Percentiles rank a stretch among this genome's conserved stretches.
phyloP scores from a whole-genome alignment of 176 grass and related monocot species.

The Triticum turgidum region DNA sequence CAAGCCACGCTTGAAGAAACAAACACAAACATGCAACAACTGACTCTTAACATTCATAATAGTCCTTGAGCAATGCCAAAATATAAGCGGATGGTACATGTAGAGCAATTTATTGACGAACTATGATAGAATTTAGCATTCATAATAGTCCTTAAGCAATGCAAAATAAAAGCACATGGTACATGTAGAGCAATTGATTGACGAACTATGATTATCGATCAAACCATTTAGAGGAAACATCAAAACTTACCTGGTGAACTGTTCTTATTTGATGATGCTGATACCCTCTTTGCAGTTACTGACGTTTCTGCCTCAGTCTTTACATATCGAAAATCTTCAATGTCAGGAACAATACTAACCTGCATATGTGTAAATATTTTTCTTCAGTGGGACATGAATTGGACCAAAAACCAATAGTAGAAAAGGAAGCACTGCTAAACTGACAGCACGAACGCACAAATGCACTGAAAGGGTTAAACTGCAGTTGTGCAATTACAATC shows the following conservation, averaged over 20 bases:
- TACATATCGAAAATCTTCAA: slow-evolving; percentile 81
- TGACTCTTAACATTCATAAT: background rate
- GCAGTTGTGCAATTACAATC: background rate
- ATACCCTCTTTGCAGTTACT: slow-evolving; percentile 28
- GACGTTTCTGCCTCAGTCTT: slow-evolving; percentile 22
- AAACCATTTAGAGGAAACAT: background rate
- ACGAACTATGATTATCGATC: background rate
- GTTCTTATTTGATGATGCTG: slow-evolving; percentile 23
- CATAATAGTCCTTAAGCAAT: background rate
- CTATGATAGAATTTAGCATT: background rate
- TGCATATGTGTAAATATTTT: slow-evolving; percentile 32
- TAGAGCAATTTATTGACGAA: background rate
- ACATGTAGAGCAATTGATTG: background rate
- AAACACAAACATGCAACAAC: slow-evolving; percentile 12
- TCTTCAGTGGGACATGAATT: background rate
- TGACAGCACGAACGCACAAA: background rate
- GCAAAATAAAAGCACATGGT: background rate
- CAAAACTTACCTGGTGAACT: slow-evolving; percentile 8
- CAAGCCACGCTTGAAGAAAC: slow-evolving; percentile 1
- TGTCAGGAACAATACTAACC: slow-evolving; percentile 60
- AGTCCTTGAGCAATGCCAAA: background rate
- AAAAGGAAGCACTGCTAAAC: background rate
- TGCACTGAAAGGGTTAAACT: background rate
- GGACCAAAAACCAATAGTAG: background rate
- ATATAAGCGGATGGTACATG: background rate